Conservation (phyloP, 2,329 filamentous ascomycete species). For the Ophiostoma tasmaniense region DNA sequence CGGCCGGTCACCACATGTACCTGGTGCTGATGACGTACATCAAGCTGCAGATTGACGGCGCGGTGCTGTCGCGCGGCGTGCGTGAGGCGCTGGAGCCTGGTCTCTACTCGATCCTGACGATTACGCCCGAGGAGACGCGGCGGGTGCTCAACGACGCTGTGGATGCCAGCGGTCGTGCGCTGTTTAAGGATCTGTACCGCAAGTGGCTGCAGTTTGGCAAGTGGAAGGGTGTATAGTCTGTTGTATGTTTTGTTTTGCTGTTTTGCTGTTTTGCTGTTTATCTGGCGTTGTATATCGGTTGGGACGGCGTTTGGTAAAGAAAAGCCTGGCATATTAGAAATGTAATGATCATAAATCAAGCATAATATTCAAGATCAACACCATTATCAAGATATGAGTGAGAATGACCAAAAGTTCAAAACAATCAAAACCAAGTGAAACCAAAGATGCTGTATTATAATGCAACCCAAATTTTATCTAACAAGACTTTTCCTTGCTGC, state of each 20-base stretch:
- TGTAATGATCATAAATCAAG: neutral
- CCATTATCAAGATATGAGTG: neutral
- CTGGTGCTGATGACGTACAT: conserved; percentile 51
- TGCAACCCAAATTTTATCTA: neutral
- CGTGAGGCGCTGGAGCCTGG: conserved; percentile 50
- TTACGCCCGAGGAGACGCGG: conserved; percentile 46
- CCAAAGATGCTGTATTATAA: neutral
- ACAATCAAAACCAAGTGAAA: neutral
- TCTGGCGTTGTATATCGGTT: neutral
- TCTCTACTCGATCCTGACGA: conserved; percentile 50
- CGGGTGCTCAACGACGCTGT: conserved; percentile 52
- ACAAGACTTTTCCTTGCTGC: neutral
- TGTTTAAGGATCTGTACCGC: conserved; percentile 50
- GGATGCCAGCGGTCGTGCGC: conserved; percentile 49
- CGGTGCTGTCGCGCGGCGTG: conserved; percentile 39
- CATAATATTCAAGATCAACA: neutral
- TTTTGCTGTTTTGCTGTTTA: neutral
- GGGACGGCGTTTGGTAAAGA: neutral
- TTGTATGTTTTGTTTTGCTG: neutral
- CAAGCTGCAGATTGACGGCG: conserved; percentile 48
- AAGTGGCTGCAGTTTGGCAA: conserved; percentile 55
- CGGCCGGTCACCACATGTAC: conserved; percentile 55
- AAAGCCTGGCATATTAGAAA: neutral
- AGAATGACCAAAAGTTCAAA: neutral
- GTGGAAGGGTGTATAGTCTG: conserved; percentile 48